phyloP scores from a whole-genome alignment of 805 yeast species.

The Saccharomycopsis sp. region DNA sequence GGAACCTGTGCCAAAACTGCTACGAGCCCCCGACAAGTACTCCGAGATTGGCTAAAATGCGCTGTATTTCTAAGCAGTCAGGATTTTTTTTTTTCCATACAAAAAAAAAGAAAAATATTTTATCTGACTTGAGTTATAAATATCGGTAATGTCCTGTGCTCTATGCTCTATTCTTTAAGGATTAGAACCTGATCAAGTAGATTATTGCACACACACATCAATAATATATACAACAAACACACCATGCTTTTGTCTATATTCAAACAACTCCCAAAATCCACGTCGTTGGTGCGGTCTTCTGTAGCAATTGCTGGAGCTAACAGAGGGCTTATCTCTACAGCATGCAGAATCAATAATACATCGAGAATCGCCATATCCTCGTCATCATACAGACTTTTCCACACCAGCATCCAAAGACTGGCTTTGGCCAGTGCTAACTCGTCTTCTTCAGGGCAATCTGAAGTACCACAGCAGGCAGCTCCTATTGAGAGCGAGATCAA shows the following conservation, averaged over 20 bases:
- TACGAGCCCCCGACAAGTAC: background rate
- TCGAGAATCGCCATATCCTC: background rate
- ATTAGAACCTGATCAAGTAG: no score
- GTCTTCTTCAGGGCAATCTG: background rate
- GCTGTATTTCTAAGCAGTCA: background rate
- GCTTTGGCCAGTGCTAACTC: background rate
- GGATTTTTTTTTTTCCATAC: background rate
- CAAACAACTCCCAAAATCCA: background rate
- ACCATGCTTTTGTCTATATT: background rate
- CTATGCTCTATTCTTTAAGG: no score
- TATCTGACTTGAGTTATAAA: background rate
- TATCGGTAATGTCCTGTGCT: no score
- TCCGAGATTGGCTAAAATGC: background rate
- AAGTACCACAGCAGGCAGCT: background rate
- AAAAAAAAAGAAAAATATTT: background rate
- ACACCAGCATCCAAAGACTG: background rate
- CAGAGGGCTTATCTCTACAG: background rate
- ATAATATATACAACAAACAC: background rate
- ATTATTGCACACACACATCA: background rate
- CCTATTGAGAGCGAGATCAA: constrained; percentile 1
- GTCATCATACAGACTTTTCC: background rate
- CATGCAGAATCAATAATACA: background rate
- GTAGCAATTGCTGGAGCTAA: background rate
- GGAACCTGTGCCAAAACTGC: background rate
- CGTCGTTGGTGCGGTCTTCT: background rate